These are phyloP conservation scores for Hansenula sp. DNA, from an alignment of 1,139 yeast species.

Conservation along the genomic window DNA sequence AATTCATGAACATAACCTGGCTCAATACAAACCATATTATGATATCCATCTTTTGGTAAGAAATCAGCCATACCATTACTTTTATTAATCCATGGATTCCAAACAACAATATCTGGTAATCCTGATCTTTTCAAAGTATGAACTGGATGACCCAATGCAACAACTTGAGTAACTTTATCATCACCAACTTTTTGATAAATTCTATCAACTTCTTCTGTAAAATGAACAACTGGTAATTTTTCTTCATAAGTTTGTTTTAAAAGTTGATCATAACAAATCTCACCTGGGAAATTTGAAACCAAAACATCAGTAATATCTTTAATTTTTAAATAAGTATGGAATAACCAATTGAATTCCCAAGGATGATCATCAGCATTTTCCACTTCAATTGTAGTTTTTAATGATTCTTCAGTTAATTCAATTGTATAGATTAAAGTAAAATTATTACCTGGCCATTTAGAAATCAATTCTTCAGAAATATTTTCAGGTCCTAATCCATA, in stretches of 20 bases:
- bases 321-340: conserved; percentile 84
- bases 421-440: conserved; percentile 76
- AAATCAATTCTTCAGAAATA: conserved; percentile 49
- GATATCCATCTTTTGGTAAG: conserved; percentile 77
- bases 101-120: conserved; percentile 86
- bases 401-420: conserved; percentile 44
- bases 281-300: conserved; percentile 74
- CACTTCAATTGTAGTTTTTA: conserved; percentile 70
- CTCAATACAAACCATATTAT: conserved; percentile 88
- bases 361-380: conserved; percentile 58
- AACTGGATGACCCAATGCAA: conserved; percentile 64
- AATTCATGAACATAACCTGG: conserved; percentile 84
- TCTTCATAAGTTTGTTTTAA: conserved; percentile 58
- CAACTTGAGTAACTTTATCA: conserved; percentile 55
- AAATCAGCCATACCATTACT: conserved; percentile 82
- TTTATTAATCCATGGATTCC: conserved; percentile 95
- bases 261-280: conserved; percentile 70
- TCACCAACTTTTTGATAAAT: conserved; percentile 63
- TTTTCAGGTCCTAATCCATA: conserved; percentile 87
- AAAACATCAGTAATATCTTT: conserved; percentile 73
- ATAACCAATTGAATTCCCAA: conserved; percentile 89
- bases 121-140: conserved; percentile 62
- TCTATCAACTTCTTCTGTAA: conserved; percentile 79
- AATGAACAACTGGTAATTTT: conserved; percentile 66
- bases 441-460: conserved; percentile 60